These are phyloP conservation scores for Gardenia jasminoides DNA, from an alignment of 257 asterid genomes.

Conservation along the genomic window DNA sequence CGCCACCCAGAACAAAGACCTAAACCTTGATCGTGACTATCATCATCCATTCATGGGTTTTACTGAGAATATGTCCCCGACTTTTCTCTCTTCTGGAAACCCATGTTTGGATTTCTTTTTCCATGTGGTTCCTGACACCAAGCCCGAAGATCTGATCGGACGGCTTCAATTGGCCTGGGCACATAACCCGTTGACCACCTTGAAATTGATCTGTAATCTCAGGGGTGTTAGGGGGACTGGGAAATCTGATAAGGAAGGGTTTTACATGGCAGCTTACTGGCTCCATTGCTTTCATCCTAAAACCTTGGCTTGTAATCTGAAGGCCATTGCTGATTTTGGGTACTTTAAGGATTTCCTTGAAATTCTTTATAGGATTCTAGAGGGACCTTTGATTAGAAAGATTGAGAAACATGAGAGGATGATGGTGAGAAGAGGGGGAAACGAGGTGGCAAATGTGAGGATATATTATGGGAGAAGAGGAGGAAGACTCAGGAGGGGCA, in stretches of 20 bases:
- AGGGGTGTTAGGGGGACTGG: constrained; percentile 34
- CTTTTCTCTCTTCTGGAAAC: constrained; percentile 18
- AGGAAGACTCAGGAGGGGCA: constrained; percentile 6
- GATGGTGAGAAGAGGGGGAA: not conserved
- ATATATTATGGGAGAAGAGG: not conserved
- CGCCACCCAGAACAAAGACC: not conserved
- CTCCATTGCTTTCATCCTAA: constrained; percentile 20
- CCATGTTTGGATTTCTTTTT: constrained; percentile 28
- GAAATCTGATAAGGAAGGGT: constrained; percentile 29
- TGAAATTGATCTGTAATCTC: constrained; percentile 28
- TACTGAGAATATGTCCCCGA: constrained; percentile 15
- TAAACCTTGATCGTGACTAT: not conserved
- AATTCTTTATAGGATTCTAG: constrained; percentile 31
- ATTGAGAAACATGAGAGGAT: constrained; percentile 8
- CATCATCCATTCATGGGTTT: constrained; percentile 7
- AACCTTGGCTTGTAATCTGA: constrained; percentile 21
- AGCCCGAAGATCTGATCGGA: constrained; percentile 7
- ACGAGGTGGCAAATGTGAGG: not conserved
- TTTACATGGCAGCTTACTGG: constrained; percentile 28
- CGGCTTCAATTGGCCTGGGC: constrained; percentile 25
- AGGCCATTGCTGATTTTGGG: constrained; percentile 26
- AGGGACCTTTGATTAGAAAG: constrained; percentile 19
- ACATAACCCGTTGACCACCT: constrained; percentile 18
- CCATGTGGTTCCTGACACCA: constrained; percentile 29
- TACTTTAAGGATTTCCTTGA: constrained; percentile 35